Conservation (phyloP, 2,329 filamentous ascomycete genomes). For the Emergomyces pasteurianus region DNA sequence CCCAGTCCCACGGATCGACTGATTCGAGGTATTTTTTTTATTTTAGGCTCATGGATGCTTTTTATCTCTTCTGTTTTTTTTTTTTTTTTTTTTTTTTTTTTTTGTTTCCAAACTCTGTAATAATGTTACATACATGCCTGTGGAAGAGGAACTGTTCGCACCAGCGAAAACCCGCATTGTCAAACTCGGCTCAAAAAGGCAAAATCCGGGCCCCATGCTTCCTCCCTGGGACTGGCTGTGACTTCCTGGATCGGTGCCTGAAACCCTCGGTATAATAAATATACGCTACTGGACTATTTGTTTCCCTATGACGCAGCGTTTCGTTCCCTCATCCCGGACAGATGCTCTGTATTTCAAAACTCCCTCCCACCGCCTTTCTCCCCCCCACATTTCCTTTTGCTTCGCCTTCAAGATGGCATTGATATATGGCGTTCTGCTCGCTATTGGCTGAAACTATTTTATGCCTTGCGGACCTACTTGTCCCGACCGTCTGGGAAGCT, state of each 20-base stretch:
- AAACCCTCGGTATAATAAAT: background rate
- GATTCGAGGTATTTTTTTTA: background rate
- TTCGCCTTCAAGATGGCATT: background rate
- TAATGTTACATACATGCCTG: background rate
- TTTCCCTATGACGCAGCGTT: background rate
- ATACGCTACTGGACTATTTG: background rate
- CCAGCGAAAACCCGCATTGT: background rate
- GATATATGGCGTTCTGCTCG: background rate
- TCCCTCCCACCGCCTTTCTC: conserved; percentile 1
- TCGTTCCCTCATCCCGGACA: background rate
- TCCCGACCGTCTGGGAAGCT: conserved; percentile 14
- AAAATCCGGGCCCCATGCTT: background rate
- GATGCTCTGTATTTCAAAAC: background rate
- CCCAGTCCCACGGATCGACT: no score
- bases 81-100: background rate
- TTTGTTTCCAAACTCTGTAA: background rate
- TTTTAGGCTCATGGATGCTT: background rate
- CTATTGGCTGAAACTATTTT: background rate
- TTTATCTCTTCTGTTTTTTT: background rate
- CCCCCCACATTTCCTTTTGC: conserved; percentile 1
- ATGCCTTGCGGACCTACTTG: conserved; percentile 10
- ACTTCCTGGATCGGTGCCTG: background rate
- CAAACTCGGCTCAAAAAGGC: background rate
- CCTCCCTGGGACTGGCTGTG: background rate
- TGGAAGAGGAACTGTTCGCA: background rate